phyloP scores from a whole-genome alignment of 768 basidiomycete genomes.

The Pleurotus pulmonarius region DNA sequence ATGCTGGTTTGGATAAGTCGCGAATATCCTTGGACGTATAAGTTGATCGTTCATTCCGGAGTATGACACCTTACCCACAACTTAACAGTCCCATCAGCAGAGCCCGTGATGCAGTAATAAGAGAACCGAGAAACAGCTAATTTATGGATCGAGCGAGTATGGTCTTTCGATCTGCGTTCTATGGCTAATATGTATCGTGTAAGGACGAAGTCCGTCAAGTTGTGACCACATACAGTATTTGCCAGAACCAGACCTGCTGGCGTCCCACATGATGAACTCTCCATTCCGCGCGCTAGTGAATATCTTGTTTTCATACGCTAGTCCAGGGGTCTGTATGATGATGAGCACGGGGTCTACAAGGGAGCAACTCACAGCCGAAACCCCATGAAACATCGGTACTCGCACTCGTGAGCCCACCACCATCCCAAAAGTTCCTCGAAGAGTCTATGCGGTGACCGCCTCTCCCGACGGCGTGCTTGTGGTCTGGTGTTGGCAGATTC shows the following conservation, averaged over 20 bases:
- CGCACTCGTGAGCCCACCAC: slow-evolving; percentile 71
- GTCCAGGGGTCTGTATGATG: background rate
- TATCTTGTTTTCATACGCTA: slow-evolving; percentile 72
- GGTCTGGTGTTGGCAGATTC: slow-evolving; percentile 34
- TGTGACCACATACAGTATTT: slow-evolving; percentile 58
- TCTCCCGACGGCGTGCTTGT: slow-evolving; percentile 48
- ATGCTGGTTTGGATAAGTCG: slow-evolving; percentile 62
- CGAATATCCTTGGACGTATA: slow-evolving; percentile 56
- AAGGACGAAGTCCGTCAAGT: background rate
- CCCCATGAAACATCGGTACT: slow-evolving; percentile 84
- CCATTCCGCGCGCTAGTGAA: slow-evolving; percentile 79
- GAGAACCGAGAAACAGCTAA: slow-evolving; percentile 66
- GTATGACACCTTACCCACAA: slow-evolving; percentile 58
- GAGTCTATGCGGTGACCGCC: slow-evolving; percentile 69
- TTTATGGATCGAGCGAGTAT: slow-evolving; percentile 68
- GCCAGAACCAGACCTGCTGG: slow-evolving; percentile 58
- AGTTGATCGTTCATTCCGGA: background rate
- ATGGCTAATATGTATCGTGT: background rate
- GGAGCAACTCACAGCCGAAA: slow-evolving; percentile 46
- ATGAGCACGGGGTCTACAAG: background rate
- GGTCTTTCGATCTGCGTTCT: slow-evolving; percentile 64
- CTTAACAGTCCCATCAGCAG: slow-evolving; percentile 76
- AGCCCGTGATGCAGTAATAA: slow-evolving; percentile 75
- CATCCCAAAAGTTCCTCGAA: slow-evolving; percentile 76
- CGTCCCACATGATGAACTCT: slow-evolving; percentile 81